Base-by-base conservation (phyloP, 2,329 filamentous ascomycete species). In the Neofusicoccum parvum region DNA sequence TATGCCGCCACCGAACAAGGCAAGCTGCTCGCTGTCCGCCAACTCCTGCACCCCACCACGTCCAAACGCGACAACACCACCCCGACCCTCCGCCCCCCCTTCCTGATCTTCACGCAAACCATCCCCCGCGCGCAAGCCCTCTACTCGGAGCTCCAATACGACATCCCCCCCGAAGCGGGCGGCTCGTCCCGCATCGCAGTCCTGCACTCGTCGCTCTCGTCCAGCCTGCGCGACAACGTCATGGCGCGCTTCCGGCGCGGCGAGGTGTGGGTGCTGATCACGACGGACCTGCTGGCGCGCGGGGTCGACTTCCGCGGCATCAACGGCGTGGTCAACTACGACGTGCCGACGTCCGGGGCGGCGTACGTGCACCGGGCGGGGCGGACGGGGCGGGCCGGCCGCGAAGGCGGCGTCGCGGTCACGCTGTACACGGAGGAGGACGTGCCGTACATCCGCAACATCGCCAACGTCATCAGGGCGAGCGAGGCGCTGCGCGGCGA, bases 391-490 rank as follows among this genome's bases (percentile, higher is more conserved):
- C 86, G 95, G 23, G 95, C 94, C 0, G 95, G 95, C 0, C 86
- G 94, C 27, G 88, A 91, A 72, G 94, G 94, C 20, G 95, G 95
- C 54, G 87, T 97, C 3, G 94, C 93, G 0, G 90, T 99, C 1
- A 99, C 95, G 0, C 90, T 97, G 66, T 99, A 97, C 78, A 98
- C 94, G 0, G 92, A 95, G 76, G 95, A 97, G 67, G 95, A 99
- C 73, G 90, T 98, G 3, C 90, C 92, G 0, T 92, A 89, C 69
- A 87, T 99, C 65, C 96, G 94, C 81, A 92, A 88, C 68, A 91
- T 99, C 34, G 95, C 94, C 39, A 97, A 97, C 73, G 92, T 98
- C 39, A 97, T 99, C 69, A 87, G 91, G 0, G 87, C 88, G 23
- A 93, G 90, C 69, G 92, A 97, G 78, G 91, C 88, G 77, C 85